Conservation (phyloP, 2,329 filamentous ascomycete genomes). For the Drechslerella coelobrocha region DNA sequence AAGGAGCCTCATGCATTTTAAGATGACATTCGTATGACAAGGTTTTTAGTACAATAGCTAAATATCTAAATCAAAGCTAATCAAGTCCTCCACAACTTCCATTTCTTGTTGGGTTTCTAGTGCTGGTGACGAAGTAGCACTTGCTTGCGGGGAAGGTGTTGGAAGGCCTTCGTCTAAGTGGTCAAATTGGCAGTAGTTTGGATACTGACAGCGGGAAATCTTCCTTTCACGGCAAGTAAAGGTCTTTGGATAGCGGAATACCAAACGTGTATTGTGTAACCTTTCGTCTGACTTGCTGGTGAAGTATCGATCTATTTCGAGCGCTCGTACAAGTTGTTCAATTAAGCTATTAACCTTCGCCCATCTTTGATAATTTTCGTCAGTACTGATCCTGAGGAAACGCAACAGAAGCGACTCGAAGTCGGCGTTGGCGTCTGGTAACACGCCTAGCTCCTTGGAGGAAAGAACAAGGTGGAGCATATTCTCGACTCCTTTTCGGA, state of each 20-base stretch:
- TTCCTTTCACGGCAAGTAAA: constrained; percentile 27
- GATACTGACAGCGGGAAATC: constrained; percentile 11
- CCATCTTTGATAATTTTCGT: not conserved
- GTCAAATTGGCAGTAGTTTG: constrained; percentile 17
- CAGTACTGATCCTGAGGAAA: constrained; percentile 28
- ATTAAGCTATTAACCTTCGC: not conserved
- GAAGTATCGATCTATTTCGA: constrained; percentile 16
- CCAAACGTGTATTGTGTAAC: not conserved
- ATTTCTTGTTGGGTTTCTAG: not conserved
- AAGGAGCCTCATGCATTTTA: too few relatives aligned
- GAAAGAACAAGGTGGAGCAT: constrained; percentile 5
- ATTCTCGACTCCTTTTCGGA: constrained; percentile 8
- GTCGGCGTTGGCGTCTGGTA: not conserved
- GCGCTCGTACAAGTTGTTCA: not conserved
- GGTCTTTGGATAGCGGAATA: constrained; percentile 10
- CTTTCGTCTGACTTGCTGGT: not conserved
- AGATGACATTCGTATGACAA: too few relatives aligned
- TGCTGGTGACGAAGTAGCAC: not conserved
- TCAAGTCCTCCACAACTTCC: not conserved
- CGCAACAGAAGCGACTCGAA: constrained; percentile 9
- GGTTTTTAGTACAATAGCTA: not conserved
- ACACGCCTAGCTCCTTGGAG: not conserved
- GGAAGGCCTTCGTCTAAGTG: constrained; percentile 8
- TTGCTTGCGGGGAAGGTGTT: not conserved
- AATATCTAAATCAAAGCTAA: not conserved